Conservation (phyloP, 768 basidiomycete genomes). For the Cystobasidium ongulense region DNA sequence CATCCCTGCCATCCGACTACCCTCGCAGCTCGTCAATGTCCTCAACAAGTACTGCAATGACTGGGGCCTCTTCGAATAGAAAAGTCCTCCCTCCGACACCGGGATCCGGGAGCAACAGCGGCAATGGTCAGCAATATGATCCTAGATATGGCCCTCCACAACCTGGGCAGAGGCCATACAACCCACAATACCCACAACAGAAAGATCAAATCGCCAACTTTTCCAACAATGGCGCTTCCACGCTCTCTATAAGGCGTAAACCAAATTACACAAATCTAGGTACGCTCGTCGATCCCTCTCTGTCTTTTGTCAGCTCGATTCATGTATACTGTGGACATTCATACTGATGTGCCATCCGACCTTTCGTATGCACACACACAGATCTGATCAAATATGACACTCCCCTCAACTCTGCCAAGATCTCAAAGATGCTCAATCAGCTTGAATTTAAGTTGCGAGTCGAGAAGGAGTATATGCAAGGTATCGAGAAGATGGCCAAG, state of each 20-base stretch:
- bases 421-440: slow-evolving; percentile 94
- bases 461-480: slow-evolving; percentile 93
- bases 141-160: not conserved
- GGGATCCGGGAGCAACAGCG: not conserved
- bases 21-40: not conserved
- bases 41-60: not conserved
- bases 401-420: slow-evolving; percentile 89
- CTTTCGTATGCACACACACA: slow-evolving; percentile 35
- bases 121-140: not conserved
- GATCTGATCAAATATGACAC: slow-evolving; percentile 97
- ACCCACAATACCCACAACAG: not conserved
- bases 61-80: not conserved
- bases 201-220: not conserved
- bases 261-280: slow-evolving; percentile 62
- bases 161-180: not conserved
- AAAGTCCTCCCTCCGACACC: slow-evolving; percentile 17
- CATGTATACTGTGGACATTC: not conserved
- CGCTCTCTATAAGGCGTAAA: slow-evolving; percentile 21
- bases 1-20: not conserved
- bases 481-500: slow-evolving; percentile 98
- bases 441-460: slow-evolving; percentile 98
- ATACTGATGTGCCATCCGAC: not conserved
- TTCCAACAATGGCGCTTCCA: not conserved
- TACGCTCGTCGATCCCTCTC: slow-evolving; percentile 30
- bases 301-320: not conserved